Evolutionary conservation across 192 early-diverging fungal genomes (phyloP), one percentile per base, ranked within the genome.

Genomic region (Martensiomyces pterosporus): DNA sequence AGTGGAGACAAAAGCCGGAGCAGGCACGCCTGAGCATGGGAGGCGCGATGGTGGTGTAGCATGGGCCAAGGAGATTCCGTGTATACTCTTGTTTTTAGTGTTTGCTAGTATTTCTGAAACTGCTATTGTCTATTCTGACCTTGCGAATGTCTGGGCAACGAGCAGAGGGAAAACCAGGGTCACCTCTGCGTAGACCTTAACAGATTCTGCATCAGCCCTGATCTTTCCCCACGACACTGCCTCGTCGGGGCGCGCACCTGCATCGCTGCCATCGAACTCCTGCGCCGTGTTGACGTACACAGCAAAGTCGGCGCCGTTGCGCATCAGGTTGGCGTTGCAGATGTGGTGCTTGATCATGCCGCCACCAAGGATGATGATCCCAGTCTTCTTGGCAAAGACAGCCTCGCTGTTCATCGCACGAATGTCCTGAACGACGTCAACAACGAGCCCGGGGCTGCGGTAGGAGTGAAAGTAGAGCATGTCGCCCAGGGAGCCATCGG

Each of bases 391-490:
- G 19, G 94, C 93, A 79, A 85, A 94, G 0, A 97, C 93, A 0
- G 97, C 93, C 52, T 91, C 80, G 60, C 87, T 82, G 72, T 99
- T 99, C 63, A 99, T 83, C 8, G 76, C 79, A 8, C 88, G 81
- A 45, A 99, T 97, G 55, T 99, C 97, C 9, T 79, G 73, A 5
- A 85, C 93, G 55, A 99, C 79, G 57, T 99, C 97, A 35, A 99
- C 79, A 19, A 97, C 79, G 34, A 99, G 75, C 1, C 94, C 94
- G 3, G 97, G 97, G 62, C 82, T 96, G 58, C 85, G 88, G 80
- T 84, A 99, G 14, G 91, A 89, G 76, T 99, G 97, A 58, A 99
- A 97, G 65, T 97, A 99, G 52, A 99, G 88, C 97, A 99, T 97
- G 60, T 99, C 97, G 9, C 97, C 97, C 12, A 99, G 68, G 2